Base-by-base conservation (phyloP, 345 rosid species). In the Salix udensis region DNA sequence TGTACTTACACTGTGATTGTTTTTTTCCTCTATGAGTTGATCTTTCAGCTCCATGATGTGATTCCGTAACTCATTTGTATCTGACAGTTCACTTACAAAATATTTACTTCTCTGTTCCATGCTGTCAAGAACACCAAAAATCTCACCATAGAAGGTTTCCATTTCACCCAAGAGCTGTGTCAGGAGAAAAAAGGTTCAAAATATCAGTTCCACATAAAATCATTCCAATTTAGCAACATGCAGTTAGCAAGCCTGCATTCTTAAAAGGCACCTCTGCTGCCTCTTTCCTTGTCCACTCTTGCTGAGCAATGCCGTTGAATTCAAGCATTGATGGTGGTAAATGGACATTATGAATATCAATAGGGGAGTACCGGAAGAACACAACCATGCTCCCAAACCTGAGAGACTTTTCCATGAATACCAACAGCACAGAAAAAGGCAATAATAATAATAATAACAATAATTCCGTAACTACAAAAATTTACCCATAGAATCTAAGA, bases 381-480 rank as follows among this genome's bases (percentile, higher is more conserved):
- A 94, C 98, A 87, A 96, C 96, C 99, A 94, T 92, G 84, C 87
- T 88, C 68, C 99, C 99, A 71, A 87, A 91, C 86, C 99, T 96
- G 88, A 78, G 40, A 77, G 48, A 68, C 34, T 23, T 53, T 18
- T 58, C 65, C 60, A 68, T 48, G 67, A 79, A 68, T 76, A 82
- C 74, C 37, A 62, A 72, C 74, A 76, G 52, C n/a, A 66, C 26
- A 66, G 44, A 34, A 65, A 16, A 19, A 15, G 24, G 0, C 19
- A 31, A 31, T 0, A 65, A 26, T 12, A 39, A 18, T 21, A 36
- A 16, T 30, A 79, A 19, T 36, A 50, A 13, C 18, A 53, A 48
- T 13, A 6, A 40, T 72, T 78, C 31, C 70, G 26, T 74, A 64
- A 16, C 61, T 36, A 34, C 64, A 13, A 46, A 60, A 14, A 70